Conservation (phyloP, 352 stramenopile species). For the Globisporangium paroecandrum region DNA sequence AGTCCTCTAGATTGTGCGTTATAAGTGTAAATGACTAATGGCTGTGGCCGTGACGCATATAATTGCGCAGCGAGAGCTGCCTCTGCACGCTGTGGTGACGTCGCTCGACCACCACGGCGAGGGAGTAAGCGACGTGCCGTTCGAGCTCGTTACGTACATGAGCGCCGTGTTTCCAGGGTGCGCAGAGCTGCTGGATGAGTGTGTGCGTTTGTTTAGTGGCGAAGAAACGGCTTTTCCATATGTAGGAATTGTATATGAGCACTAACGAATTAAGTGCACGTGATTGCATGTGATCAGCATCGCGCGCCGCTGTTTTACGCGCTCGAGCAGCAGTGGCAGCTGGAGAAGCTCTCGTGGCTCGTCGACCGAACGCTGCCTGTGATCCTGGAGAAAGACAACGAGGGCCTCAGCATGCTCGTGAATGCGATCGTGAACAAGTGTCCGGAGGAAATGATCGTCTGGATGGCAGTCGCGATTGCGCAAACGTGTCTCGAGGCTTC, state of each 20-base stretch:
- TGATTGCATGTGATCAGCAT: constrained; percentile 9
- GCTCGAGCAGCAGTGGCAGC: constrained; percentile 35
- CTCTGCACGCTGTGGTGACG: constrained; percentile 37
- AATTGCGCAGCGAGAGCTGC: constrained; percentile 32
- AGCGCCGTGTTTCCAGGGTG: constrained; percentile 24
- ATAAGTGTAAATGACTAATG: too few relatives aligned
- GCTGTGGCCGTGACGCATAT: background rate
- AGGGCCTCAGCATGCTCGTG: constrained; percentile 37
- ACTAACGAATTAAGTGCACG: background rate
- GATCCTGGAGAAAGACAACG: constrained; percentile 42
- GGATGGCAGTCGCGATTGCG: constrained; percentile 52
- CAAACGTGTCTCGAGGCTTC: constrained; percentile 22
- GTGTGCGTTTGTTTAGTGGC: constrained; percentile 16
- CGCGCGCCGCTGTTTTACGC: constrained; percentile 41
- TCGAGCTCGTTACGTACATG: constrained; percentile 35
- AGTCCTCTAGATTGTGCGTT: too few relatives aligned
- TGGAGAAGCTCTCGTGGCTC: constrained; percentile 55
- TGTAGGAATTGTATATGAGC: background rate
- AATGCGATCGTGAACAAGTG: constrained; percentile 42
- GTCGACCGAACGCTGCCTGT: constrained; percentile 31
- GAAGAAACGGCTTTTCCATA: background rate
- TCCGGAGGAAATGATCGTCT: constrained; percentile 46
- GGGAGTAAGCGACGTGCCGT: constrained; percentile 14
- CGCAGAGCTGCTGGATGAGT: constrained; percentile 24
- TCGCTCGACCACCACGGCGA: constrained; percentile 19